Evolutionary conservation across 345 rosid genomes (phyloP), one percentile per base, ranked within the genome.

Genomic region (Toxicodendron radicans): DNA sequence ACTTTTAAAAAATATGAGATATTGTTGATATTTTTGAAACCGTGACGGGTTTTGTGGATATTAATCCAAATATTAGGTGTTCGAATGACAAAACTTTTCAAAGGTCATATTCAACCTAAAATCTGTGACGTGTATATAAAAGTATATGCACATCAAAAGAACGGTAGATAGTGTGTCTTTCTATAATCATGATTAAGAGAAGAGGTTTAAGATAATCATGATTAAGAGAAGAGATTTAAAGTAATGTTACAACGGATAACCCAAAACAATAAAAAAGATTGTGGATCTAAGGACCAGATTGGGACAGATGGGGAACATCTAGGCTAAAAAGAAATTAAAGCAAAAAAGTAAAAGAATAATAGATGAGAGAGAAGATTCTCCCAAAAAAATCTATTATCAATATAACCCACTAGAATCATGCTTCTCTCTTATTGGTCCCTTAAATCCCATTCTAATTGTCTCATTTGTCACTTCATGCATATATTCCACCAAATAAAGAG

Each of bases 331-430:
- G 0, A 14, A 5, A 12, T 51, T 51, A 51, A 38, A 60, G 52
- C 66, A 75, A 24, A 33, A 81, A 75, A 74, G 54, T 63, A 49
- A 53, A 30, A 52, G 59, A 70, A 81, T 79, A 79, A 83, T 79
- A 21, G 86, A 85, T 51, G 86, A 74, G 80, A 80, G 88, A 80
- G 83, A 75, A 72, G 65, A 71, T 56, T 72, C 59, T 23, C 24
- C 53, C 14, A 2, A 14, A 69, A 21, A n/a, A 27, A 27, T 38
- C 6, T 33, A 13, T 5, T 18, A 18, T 18, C 7, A 20, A 21
- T 4, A 7, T 24, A 3, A 23, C 70, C 53, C n/a, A 24, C 70
- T 9, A 27, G 10, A 27, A 67, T 52, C 43, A 56, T 35, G 63
- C 18, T 43, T 23, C 64, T 41, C 32, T 27, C 2, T 30, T 18